Base-by-base conservation (phyloP, 1,284 basidiomycete species). In the Austroboletus rostrupii region DNA sequence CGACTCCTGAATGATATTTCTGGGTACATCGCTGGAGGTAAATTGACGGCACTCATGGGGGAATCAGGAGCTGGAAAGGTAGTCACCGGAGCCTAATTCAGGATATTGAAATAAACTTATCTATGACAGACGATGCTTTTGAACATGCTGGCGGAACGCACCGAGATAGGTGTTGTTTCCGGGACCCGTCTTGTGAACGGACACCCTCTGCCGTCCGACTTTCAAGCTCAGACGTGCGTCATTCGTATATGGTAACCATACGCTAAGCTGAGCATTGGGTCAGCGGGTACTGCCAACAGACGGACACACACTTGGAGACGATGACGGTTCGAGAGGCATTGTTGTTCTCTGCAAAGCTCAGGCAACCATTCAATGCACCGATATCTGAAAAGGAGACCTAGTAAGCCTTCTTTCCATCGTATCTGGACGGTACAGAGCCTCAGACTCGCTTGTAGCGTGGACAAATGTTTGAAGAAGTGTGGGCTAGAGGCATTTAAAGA, bases 291-390 rank as follows among this genome's bases (percentile, higher is more conserved):
- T 85, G 82, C 48, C 88, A 91, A 61, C 90, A 92, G 63, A 85
- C 83, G 71, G 90, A 92, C 68, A 83, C 85, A 0, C 88, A 91
- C 62, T 68, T 86, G n/a, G 71, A 79, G 1, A 82, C 78, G 13
- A 73, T 76, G n/a, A 89, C 86, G 8, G 91, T 96, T 9, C 79
- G 90, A 26, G 92, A 97, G 62, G 89, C 92, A 0, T 71, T 97
- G 0, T 70, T 80, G 20, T 93, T 95, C 72, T 90, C 87, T 9
- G 92, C 92, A 0, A 75, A 83, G 55, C 72, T 96, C 7, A 83
- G 92, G 26, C 92, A 95, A 61, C 87, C 90, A 3, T 69, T 74
- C 8, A 72, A 74, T 8, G 80, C 92, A 3, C 72, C 89, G 0
- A 68, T 73, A 20, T 70, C 69, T 1, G 92, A 95, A 66, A 95